Base-by-base conservation (phyloP, 1,284 basidiomycete species). In the Tylopilus orsonianus region DNA sequence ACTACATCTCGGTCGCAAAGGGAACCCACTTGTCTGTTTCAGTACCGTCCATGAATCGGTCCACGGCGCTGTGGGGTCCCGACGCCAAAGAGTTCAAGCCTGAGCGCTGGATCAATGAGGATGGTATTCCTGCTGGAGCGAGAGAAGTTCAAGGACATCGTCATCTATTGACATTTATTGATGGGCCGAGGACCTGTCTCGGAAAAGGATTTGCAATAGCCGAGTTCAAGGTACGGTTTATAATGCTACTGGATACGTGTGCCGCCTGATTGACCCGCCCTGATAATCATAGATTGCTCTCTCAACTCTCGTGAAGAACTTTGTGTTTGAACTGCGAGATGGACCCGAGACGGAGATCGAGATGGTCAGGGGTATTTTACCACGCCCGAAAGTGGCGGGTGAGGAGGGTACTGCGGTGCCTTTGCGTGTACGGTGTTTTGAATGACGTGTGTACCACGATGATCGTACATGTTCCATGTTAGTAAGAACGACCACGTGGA, bases 11-110 rank as follows among this genome's bases (percentile, higher is more conserved):
- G 1, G 62, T 83, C 36, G 57, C 68, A 12, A 78, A 77, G 55
- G 79, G 79, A 6, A 72, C 73, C 0, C 42, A 56, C 1, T 50
- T 83, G 9, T 60, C 56, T 1, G 64, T 75, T 0, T 71, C 79
- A 0, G 69, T 76, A 18, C 43, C 56, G 1, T 60, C 60, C 19
- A 71, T 83, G 36, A 80, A 84, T 57, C 61, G 66, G 37, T 80
- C 71, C 43, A 73, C 58, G 49, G 66, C 56, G 27, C 62, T 81
- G 23, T 85, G 81, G 73, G 78, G 71, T 4, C 22, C 57, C 1
- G 64, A 73, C 46, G 67, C 71, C 8, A 69, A 69, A 22, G 57
- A 56, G 20, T 77, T 74, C 54, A 63, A 56, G 13, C 75, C 75
- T 0, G 68, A 69, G 44, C 59, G 75, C 3, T 75, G 75, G 75